Percentiles rank a stretch among this genome's conserved stretches.
These are phyloP conservation scores for Coemansia sp. DNA, from an alignment of 192 early-diverging fungal species.

Conservation along the genomic window DNA sequence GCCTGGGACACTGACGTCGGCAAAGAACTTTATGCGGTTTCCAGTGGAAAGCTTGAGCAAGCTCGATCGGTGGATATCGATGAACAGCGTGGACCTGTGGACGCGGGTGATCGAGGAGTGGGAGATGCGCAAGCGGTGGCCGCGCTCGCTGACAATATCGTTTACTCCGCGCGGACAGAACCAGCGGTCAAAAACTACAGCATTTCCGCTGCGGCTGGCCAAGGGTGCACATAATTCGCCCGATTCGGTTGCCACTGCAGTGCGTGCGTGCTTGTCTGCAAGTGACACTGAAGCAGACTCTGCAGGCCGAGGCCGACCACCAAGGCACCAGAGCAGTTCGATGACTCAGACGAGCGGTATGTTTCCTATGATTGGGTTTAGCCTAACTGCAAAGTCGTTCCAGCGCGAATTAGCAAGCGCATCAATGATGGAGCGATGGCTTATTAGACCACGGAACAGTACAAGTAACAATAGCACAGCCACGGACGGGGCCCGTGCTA, in stretches of 20 bases:
- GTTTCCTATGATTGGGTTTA: conserved; percentile 35
- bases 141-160: conserved; percentile 30
- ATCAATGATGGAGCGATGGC: conserved; percentile 46
- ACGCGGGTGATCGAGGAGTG: conserved; percentile 50
- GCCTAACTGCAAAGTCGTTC: conserved; percentile 36
- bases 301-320: conserved; percentile 10
- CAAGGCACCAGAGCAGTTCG: too few relatives aligned
- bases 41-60: conserved; percentile 18
- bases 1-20: conserved; percentile 34
- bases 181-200: conserved; percentile 23
- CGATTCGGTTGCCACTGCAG: conserved; percentile 24
- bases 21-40: conserved; percentile 40
- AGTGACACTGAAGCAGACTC: neutral
- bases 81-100: conserved; percentile 50
- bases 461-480: too few relatives aligned
- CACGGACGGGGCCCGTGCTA: neutral
- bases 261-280: conserved; percentile 20
- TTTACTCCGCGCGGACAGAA: conserved; percentile 16
- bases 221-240: conserved; percentile 21
- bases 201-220: conserved; percentile 33
- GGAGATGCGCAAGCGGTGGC: conserved; percentile 46
- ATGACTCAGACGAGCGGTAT: neutral
- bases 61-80: conserved; percentile 46
- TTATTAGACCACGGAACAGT: conserved; percentile 10
- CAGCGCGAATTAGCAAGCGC: conserved; percentile 41